Conservation (phyloP, 768 basidiomycete genomes). For the Hericium erinaceus region DNA sequence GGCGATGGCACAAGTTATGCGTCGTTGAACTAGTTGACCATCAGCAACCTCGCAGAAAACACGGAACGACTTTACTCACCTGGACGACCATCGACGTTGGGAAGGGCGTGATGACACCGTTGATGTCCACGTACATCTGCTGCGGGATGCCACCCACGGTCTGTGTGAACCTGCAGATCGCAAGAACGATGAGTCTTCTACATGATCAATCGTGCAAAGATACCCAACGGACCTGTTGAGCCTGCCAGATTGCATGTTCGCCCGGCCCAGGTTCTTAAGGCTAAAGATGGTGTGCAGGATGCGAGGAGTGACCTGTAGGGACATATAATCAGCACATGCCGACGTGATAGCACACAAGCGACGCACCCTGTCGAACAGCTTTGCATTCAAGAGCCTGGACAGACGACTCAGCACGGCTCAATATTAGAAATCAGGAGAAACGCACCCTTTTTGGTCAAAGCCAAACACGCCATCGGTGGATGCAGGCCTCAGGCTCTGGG, state of each 20-base stretch:
- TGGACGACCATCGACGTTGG: slow-evolving; percentile 16
- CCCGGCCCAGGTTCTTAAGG: slow-evolving; percentile 11
- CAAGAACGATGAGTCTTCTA: too few relatives aligned
- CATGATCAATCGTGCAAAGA: too few relatives aligned
- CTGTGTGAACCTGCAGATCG: neutral
- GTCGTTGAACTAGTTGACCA: too few relatives aligned
- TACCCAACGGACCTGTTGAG: neutral
- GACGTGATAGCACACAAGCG: too few relatives aligned
- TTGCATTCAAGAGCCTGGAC: slow-evolving; percentile 5
- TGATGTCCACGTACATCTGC: slow-evolving; percentile 7
- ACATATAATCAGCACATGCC: neutral
- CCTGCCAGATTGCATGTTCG: slow-evolving; percentile 9
- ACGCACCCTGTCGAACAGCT: slow-evolving; percentile 9
- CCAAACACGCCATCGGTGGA: slow-evolving; percentile 4
- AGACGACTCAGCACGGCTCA: neutral
- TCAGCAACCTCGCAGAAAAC: too few relatives aligned
- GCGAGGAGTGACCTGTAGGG: slow-evolving; percentile 6
- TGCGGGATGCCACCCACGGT: slow-evolving; percentile 1
- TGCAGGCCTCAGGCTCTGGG: neutral
- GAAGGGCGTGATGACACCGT: slow-evolving; percentile 16
- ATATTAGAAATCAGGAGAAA: neutral
- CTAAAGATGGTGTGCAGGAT: slow-evolving; percentile 11
- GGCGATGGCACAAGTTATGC: too few relatives aligned
- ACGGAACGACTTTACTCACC: slow-evolving; percentile 1
- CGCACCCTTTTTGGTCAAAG: slow-evolving; percentile 9